phyloP scores from a whole-genome alignment of 2,329 filamentous ascomycete genomes.

The Fusarium acutatum region DNA sequence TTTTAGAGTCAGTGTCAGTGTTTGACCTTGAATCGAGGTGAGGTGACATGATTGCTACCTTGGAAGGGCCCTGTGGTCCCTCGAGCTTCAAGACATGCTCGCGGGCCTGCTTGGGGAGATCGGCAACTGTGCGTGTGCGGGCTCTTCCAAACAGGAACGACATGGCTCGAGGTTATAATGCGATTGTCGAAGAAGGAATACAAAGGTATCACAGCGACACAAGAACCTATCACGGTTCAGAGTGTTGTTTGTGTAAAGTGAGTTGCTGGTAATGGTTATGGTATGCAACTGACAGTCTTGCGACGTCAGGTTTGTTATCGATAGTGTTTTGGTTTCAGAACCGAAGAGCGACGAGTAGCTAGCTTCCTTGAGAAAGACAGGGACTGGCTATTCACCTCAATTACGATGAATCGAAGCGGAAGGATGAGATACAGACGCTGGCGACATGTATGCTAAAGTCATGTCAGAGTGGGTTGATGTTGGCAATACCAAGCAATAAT shows the following conservation, averaged over 20 bases:
- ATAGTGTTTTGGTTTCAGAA: slow-evolving; percentile 18
- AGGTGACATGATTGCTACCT: slow-evolving; percentile 48
- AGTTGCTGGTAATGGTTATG: background rate
- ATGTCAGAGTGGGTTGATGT: slow-evolving; percentile 17
- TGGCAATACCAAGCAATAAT: background rate
- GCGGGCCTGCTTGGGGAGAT: slow-evolving; percentile 64
- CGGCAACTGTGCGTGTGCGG: slow-evolving; percentile 60
- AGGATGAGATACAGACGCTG: background rate
- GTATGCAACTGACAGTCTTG: slow-evolving; percentile 1
- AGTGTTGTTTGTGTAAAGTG: slow-evolving; percentile 6
- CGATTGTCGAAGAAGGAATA: background rate
- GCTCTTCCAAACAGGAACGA: slow-evolving; percentile 66
- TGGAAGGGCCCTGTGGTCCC: slow-evolving; percentile 56
- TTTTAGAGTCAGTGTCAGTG: slow-evolving; percentile 47
- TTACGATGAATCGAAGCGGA: background rate
- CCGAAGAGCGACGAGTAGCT: background rate
- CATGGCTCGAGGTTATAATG: slow-evolving; percentile 46
- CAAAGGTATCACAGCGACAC: background rate
- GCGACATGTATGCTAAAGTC: background rate
- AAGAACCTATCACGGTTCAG: background rate
- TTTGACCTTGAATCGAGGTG: background rate
- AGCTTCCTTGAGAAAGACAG: background rate
- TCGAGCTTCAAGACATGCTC: slow-evolving; percentile 64
- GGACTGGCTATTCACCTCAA: background rate
- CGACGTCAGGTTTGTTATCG: slow-evolving; percentile 33